A percentile compares a stretch with the other conserved stretches of the same genome.
Conservation (phyloP, 345 rosid species). For the Punica granatum region DNA sequence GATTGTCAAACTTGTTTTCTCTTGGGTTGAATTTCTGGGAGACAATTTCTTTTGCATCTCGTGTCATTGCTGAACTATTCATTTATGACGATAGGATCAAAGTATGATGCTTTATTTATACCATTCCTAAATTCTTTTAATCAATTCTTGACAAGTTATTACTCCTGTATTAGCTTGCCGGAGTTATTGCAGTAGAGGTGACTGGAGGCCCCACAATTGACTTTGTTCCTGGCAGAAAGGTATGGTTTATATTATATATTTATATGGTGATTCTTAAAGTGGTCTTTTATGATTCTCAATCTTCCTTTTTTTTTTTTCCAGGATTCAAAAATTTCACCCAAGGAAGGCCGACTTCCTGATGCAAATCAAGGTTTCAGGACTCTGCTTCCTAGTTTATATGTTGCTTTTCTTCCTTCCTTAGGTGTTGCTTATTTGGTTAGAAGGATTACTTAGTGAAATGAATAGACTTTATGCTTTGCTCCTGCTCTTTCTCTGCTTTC, state of each 20-base stretch:
- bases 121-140: neutral
- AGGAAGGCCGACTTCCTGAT: slow-evolving; percentile 91
- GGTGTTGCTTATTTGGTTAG: too few species aligned
- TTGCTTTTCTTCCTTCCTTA: too few species aligned
- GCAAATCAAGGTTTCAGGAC: slow-evolving; percentile 54
- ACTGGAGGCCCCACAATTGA: slow-evolving; percentile 87
- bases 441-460: neutral
- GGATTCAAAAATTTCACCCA: slow-evolving; percentile 66
- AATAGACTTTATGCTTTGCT: neutral
- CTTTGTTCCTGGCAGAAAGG: slow-evolving; percentile 91
- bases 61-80: too few species aligned
- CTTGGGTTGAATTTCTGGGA: too few species aligned
- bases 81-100: neutral
- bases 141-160: neutral
- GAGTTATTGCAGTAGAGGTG: slow-evolving; percentile 93
- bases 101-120: neutral
- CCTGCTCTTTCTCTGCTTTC: neutral
- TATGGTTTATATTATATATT: slow-evolving; percentile 11
- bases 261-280: slow-evolving; percentile 9
- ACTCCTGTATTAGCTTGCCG: slow-evolving; percentile 57
- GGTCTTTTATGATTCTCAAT: slow-evolving; percentile 6
- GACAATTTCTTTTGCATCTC: too few species aligned
- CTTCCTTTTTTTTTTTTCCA: slow-evolving; percentile 18
- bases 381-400: neutral
- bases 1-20: neutral